phyloP scores from a whole-genome alignment of 1,139 yeast genomes.

The Candida sanyaensis region DNA sequence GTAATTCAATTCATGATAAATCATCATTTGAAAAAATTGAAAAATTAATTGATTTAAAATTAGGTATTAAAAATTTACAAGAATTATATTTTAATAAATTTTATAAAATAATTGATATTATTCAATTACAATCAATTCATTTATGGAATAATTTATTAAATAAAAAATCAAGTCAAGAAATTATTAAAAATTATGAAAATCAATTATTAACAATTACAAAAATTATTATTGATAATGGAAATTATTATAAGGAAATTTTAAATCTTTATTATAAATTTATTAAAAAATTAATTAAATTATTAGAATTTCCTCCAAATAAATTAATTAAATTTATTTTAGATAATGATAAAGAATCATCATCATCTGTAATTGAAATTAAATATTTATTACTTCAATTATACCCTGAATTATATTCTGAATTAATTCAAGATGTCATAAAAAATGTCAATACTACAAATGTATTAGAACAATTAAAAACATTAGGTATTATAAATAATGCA shows the following conservation, averaged over 20 bases:
- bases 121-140: slow-evolving; percentile 43
- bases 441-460: slow-evolving; percentile 6
- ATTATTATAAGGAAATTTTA: slow-evolving; percentile 38
- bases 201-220: slow-evolving; percentile 25
- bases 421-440: background rate
- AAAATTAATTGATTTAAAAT: background rate
- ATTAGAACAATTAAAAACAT: slow-evolving; percentile 31
- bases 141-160: slow-evolving; percentile 33
- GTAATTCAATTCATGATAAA: slow-evolving; percentile 32
- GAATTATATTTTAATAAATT: slow-evolving; percentile 19
- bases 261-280: slow-evolving; percentile 29
- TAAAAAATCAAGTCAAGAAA: slow-evolving; percentile 15
- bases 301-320: background rate
- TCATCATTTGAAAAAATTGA: slow-evolving; percentile 20
- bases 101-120: slow-evolving; percentile 30
- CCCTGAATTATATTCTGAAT: background rate
- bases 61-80: slow-evolving; percentile 21
- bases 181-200: slow-evolving; percentile 11
- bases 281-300: slow-evolving; percentile 26
- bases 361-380: slow-evolving; percentile 6
- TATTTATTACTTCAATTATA: slow-evolving; percentile 8
- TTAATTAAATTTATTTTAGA: background rate
- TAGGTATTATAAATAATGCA: slow-evolving; percentile 24
- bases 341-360: background rate
- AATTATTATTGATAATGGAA: slow-evolving; percentile 34